These are phyloP conservation scores for Ophiostoma sp. DNA, from an alignment of 2,329 filamentous ascomycete genomes.

Conservation along the genomic window DNA sequence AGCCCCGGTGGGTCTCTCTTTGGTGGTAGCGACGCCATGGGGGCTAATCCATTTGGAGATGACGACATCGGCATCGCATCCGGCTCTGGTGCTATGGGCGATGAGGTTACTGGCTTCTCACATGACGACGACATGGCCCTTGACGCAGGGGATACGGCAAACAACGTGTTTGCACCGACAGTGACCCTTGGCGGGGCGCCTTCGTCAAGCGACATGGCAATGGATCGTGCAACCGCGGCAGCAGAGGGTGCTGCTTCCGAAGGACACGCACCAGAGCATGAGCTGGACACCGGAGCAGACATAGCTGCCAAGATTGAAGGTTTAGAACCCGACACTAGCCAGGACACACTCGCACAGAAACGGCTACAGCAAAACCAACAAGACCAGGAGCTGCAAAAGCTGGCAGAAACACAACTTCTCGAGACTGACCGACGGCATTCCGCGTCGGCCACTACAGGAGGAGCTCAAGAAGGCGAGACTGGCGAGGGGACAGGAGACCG, in stretches of 20 bases:
- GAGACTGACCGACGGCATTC: neutral
- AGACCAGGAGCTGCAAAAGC: conserved; percentile 19
- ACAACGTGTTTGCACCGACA: conserved; percentile 28
- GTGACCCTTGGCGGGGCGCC: neutral
- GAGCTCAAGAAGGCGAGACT: neutral
- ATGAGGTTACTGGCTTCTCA: conserved; percentile 19
- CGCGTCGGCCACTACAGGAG: neutral
- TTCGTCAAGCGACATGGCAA: neutral
- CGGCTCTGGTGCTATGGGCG: conserved; percentile 33
- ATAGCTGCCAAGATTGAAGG: neutral
- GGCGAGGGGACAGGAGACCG: too few species aligned
- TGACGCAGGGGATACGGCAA: conserved; percentile 37
- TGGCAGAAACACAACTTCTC: conserved; percentile 18
- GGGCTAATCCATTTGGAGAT: conserved; percentile 62
- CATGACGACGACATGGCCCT: conserved; percentile 36
- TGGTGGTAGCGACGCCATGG: conserved; percentile 62
- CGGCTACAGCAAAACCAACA: conserved; percentile 16
- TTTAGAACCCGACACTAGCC: too few species aligned
- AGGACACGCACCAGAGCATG: too few species aligned
- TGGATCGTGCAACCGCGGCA: neutral
- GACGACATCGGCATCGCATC: conserved; percentile 57
- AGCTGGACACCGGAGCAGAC: neutral
- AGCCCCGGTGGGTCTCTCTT: conserved; percentile 80
- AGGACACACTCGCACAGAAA: conserved; percentile 15
- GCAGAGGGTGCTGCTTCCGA: neutral